These are phyloP conservation scores for Cercospora sp. DNA, from an alignment of 2,329 filamentous ascomycete genomes.

Conservation along the genomic window DNA sequence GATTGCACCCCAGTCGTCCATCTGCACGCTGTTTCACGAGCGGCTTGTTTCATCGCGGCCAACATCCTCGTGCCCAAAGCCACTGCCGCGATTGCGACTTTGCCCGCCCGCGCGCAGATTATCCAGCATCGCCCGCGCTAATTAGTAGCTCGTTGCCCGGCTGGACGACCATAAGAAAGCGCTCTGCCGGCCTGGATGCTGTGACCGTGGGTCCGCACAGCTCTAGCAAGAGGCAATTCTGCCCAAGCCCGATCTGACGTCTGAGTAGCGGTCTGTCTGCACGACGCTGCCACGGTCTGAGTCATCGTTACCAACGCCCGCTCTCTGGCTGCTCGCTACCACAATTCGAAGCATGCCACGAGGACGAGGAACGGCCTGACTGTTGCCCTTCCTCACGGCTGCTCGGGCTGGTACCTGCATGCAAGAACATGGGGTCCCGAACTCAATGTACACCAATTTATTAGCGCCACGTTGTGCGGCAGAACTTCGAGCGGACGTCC, in stretches of 20 bases:
- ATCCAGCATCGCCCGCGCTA: constrained; percentile 4
- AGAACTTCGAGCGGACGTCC: background rate
- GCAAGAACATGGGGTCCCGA: constrained; percentile 8
- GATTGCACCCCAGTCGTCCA: background rate
- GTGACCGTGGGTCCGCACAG: constrained; percentile 5
- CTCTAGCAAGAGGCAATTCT: constrained; percentile 1
- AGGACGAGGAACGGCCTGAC: constrained; percentile 2
- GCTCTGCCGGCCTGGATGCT: constrained; percentile 4
- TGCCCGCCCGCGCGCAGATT: background rate
- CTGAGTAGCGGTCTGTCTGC: constrained; percentile 10
- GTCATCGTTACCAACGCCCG: background rate
- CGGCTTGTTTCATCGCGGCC: constrained; percentile 3
- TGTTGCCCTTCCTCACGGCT: background rate
- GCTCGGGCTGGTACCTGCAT: constrained; percentile 6
- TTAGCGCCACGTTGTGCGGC: constrained; percentile 7
- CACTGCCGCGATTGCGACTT: constrained; percentile 6
- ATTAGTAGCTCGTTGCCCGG: background rate
- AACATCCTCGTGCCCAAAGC: background rate
- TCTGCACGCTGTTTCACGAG: constrained; percentile 2
- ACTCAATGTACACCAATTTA: constrained; percentile 11
- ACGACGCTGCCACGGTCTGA: constrained; percentile 1
- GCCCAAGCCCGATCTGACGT: constrained; percentile 2
- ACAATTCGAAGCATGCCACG: background rate
- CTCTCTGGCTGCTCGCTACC: constrained; percentile 7
- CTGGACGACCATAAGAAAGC: background rate